Evolutionary conservation across 768 basidiomycete species (phyloP).

Genomic region (Lactarius indigo): DNA sequence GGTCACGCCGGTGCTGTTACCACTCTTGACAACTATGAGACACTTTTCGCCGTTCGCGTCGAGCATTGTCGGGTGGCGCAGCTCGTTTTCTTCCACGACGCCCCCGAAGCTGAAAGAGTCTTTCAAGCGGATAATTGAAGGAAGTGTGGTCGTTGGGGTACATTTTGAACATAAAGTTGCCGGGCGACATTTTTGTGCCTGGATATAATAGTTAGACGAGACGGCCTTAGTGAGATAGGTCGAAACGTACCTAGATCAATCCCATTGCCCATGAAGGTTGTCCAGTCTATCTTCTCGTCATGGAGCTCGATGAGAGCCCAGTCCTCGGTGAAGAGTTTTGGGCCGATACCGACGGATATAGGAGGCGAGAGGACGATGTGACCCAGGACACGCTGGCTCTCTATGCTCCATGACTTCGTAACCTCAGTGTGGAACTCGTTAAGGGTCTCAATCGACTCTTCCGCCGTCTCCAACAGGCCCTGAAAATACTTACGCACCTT

Average conservation of each 20-base stretch:
- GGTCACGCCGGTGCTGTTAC: conserved; percentile 27
- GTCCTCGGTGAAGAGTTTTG: conserved; percentile 26
- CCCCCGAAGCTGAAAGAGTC: conserved; percentile 27
- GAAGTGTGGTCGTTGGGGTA: not conserved
- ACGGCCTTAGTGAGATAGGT: conserved; percentile 4
- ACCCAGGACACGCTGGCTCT: not conserved
- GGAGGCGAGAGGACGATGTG: conserved; percentile 10
- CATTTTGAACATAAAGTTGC: too few relatives aligned
- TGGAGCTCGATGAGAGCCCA: conserved; percentile 31
- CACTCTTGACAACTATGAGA: conserved; percentile 28
- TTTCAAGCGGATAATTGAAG: conserved; percentile 26
- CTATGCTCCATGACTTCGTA: not conserved
- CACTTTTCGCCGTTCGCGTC: conserved; percentile 24
- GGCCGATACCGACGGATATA: conserved; percentile 19
- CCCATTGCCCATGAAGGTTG: conserved; percentile 23
- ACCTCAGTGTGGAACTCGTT: not conserved
- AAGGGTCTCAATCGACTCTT: not conserved
- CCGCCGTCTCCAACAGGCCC: not conserved
- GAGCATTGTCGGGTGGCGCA: conserved; percentile 23
- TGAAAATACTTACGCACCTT: not conserved
- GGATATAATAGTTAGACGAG: conserved; percentile 12
- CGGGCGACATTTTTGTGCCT: not conserved
- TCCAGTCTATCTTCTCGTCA: conserved; percentile 26
- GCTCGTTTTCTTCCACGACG: conserved; percentile 22
- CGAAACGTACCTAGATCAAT: conserved; percentile 3